A percentile compares a stretch with the other conserved stretches of the same genome.
Conservation (phyloP, 2,329 filamentous ascomycete species). For the Anthostomella pinea region DNA sequence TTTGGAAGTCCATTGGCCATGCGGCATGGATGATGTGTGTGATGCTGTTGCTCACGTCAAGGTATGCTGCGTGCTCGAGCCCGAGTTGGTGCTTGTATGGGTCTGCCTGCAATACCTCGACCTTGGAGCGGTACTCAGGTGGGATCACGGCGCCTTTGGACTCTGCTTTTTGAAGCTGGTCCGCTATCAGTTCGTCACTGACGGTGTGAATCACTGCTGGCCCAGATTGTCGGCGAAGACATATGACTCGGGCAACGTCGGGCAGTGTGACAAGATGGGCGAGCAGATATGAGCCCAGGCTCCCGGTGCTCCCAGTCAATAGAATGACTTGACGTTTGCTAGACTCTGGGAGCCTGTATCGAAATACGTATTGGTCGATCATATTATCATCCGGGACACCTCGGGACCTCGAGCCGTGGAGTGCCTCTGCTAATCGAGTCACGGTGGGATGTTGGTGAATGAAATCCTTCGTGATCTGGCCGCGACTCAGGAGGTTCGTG, state of each 20-base stretch:
- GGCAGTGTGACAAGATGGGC: not conserved
- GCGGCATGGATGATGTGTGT: constrained; percentile 17
- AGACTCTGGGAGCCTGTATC: no score
- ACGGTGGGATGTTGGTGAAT: not conserved
- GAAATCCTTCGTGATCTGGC: no score
- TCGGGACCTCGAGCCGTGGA: no score
- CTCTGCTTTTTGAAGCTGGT: no score
- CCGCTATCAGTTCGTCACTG: no score
- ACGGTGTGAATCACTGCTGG: no score
- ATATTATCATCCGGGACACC: no score
- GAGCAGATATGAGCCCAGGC: constrained; percentile 10
- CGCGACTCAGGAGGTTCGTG: no score
- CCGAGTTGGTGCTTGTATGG: not conserved
- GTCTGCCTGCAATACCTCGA: not conserved
- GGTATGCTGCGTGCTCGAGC: not conserved
- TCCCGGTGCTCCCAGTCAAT: constrained; percentile 9
- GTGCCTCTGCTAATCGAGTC: not conserved
- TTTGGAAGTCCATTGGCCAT: constrained; percentile 21
- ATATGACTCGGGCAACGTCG: constrained; percentile 6
- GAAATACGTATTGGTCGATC: no score
- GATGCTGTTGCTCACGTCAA: not conserved
- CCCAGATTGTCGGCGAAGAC: constrained; percentile 8
- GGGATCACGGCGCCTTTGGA: no score
- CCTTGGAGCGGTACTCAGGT: no score
- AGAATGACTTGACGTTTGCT: no score